Evolutionary conservation across 2,329 filamentous ascomycete species (phyloP).

Genomic region (Epichloe coenophiala): DNA sequence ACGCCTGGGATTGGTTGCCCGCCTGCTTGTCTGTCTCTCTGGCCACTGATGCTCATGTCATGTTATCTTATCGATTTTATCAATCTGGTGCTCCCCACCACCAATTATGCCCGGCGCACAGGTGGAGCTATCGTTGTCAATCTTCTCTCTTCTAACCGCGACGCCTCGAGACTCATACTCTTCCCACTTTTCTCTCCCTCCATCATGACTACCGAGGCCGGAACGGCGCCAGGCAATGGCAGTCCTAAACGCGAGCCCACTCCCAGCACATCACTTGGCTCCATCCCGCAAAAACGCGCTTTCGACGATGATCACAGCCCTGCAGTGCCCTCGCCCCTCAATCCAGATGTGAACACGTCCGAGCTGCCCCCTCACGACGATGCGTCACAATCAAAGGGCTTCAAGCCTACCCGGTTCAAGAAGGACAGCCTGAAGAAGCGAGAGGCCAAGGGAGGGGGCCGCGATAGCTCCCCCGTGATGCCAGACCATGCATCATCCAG

Average conservation of each 20-base stretch:
- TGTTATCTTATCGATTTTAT: too few species aligned
- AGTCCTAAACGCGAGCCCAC: slow-evolving; percentile 28
- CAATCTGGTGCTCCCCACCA: too few species aligned
- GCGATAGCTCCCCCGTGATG: slow-evolving; percentile 41
- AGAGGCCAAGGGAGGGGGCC: slow-evolving; percentile 42
- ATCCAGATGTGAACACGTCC: slow-evolving; percentile 42
- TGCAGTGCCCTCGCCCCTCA: slow-evolving; percentile 60
- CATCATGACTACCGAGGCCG: slow-evolving; percentile 2
- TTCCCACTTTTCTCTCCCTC: neutral
- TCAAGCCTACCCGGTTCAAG: slow-evolving; percentile 37
- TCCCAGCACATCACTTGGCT: slow-evolving; percentile 26
- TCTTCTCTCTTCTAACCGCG: neutral
- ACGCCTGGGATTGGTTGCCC: neutral
- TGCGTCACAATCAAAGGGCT: slow-evolving; percentile 21
- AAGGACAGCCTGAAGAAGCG: slow-evolving; percentile 58
- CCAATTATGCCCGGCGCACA: neutral
- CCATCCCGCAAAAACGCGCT: slow-evolving; percentile 49
- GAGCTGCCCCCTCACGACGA: slow-evolving; percentile 31
- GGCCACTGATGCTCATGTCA: too few species aligned
- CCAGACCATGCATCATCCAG: slow-evolving; percentile 38
- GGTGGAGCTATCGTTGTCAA: neutral
- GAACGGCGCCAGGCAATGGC: slow-evolving; percentile 23
- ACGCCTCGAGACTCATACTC: neutral
- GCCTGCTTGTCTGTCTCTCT: neutral
- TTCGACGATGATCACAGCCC: slow-evolving; percentile 60